Conservation (phyloP, 805 yeast species). For the Yamadazyma scolyti region DNA sequence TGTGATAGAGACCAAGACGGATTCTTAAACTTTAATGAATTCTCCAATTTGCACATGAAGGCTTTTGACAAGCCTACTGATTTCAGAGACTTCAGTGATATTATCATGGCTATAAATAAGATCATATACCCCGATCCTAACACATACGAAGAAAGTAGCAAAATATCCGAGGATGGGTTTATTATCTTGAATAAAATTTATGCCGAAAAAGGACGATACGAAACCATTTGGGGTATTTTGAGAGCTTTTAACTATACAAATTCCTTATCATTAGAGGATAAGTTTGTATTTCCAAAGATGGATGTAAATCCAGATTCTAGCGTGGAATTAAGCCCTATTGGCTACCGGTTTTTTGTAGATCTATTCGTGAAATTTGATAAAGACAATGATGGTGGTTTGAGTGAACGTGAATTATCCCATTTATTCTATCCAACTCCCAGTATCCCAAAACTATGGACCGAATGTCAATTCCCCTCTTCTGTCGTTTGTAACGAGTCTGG, state of each 20-base stretch:
- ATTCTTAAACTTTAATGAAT: slow-evolving; percentile 64
- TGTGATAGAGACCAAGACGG: slow-evolving; percentile 94
- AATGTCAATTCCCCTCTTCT: slow-evolving; percentile 78
- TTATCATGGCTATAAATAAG: slow-evolving; percentile 27
- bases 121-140: slow-evolving; percentile 27
- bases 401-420: slow-evolving; percentile 61
- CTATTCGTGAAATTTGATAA: slow-evolving; percentile 82
- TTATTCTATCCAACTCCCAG: slow-evolving; percentile 92
- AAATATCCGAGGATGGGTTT: slow-evolving; percentile 69
- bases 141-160: slow-evolving; percentile 15
- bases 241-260: slow-evolving; percentile 89
- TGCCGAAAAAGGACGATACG: slow-evolving; percentile 92
- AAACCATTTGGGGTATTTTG: slow-evolving; percentile 93
- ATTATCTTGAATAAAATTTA: slow-evolving; percentile 72
- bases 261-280: slow-evolving; percentile 79
- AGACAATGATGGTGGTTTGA: slow-evolving; percentile 95
- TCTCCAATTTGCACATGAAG: slow-evolving; percentile 62
- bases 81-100: slow-evolving; percentile 32
- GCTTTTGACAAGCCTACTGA: slow-evolving; percentile 60
- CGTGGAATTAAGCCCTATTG: slow-evolving; percentile 89
- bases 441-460: slow-evolving; percentile 81
- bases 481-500: slow-evolving; percentile 91
- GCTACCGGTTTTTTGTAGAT: slow-evolving; percentile 89
- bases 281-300: slow-evolving; percentile 71
- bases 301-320: slow-evolving; percentile 73